phyloP scores from a whole-genome alignment of 1,139 yeast species.

The Zygoascus sp. region DNA sequence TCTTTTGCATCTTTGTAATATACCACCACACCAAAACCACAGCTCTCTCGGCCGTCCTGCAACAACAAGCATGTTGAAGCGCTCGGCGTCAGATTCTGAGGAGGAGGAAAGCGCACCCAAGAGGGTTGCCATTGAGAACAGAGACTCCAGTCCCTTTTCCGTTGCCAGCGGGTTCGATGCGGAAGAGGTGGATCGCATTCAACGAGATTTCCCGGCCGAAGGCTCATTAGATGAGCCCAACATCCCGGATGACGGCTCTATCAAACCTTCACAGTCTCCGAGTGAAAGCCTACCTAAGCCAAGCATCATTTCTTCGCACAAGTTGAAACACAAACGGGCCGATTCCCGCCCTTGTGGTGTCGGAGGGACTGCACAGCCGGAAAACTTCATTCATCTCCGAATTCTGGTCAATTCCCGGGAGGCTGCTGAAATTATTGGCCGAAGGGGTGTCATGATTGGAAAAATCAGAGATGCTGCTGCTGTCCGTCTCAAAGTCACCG shows the following conservation, averaged over 20 bases:
- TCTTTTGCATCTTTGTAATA: not conserved
- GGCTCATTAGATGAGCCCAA: no score
- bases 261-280: no score
- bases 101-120: slow-evolving; percentile 40
- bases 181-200: not conserved
- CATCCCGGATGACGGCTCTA: no score
- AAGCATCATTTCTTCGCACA: not conserved
- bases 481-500: slow-evolving; percentile 72
- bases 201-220: not conserved
- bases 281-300: not conserved
- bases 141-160: slow-evolving; percentile 15
- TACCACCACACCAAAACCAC: no score
- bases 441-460: slow-evolving; percentile 67
- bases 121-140: slow-evolving; percentile 61
- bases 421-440: slow-evolving; percentile 72
- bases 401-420: slow-evolving; percentile 77
- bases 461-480: slow-evolving; percentile 61
- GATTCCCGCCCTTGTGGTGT: not conserved
- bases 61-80: slow-evolving; percentile 45
- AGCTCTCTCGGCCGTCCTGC: no score
- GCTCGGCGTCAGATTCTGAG: slow-evolving; percentile 58
- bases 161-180: slow-evolving; percentile 15
- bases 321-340: not conserved
- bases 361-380: no score
- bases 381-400: slow-evolving; percentile 52